Percentiles rank a stretch among this genome's conserved stretches.
These are phyloP conservation scores for Sanghuangporus baumii DNA, from an alignment of 1,284 basidiomycete species.

Conservation along the genomic window DNA sequence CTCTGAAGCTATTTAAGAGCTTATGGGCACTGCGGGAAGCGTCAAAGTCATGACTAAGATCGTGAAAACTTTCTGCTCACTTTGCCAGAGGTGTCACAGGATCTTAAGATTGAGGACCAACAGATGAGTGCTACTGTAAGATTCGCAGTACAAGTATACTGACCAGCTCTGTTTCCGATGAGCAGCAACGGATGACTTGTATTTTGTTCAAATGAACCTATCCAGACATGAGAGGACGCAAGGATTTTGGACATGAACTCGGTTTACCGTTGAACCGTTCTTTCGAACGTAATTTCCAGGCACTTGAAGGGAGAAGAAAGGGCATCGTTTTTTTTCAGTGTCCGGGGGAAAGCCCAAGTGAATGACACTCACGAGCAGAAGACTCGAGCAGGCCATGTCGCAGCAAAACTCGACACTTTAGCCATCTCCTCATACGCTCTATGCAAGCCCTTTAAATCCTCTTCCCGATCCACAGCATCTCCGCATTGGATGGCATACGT, in stretches of 20 bases:
- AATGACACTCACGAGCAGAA: conserved; percentile 4
- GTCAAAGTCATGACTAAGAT: not conserved
- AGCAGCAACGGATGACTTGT: conserved; percentile 22
- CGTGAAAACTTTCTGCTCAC: not conserved
- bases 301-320: not conserved
- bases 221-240: not conserved
- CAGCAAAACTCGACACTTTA: conserved; percentile 6
- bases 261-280: conserved; percentile 12
- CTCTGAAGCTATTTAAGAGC: conserved; percentile 19
- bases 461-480: not conserved
- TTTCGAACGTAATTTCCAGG: conserved; percentile 8
- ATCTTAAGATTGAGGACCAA: not conserved
- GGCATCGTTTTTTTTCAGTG: not conserved
- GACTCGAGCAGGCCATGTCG: not conserved
- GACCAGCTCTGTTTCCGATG: conserved; percentile 21
- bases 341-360: not conserved
- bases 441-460: not conserved
- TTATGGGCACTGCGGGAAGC: conserved; percentile 18
- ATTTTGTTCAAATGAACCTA: conserved; percentile 12
- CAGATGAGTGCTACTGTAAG: not conserved
- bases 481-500: conserved; percentile 10
- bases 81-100: conserved; percentile 2
- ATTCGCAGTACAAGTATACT: not conserved
- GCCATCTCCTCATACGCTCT: conserved; percentile 7
- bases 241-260: not conserved